Conservation (phyloP, 352 stramenopile species). For the Globisporangium nunn region DNA sequence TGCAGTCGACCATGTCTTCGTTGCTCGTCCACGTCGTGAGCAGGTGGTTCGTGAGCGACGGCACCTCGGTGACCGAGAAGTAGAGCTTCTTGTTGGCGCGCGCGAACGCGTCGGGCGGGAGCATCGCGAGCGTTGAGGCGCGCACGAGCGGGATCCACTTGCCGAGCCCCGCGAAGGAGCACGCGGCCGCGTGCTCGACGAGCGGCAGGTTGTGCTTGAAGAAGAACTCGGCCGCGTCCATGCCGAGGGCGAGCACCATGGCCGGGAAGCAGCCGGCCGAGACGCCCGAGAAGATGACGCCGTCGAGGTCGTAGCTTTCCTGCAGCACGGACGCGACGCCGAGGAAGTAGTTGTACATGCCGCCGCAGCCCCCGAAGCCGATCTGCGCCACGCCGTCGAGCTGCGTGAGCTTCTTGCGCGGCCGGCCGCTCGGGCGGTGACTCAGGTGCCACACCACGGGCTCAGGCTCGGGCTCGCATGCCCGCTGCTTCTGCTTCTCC, state of each 20-base stretch:
- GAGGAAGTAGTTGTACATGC: conserved; percentile 87
- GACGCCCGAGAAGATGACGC: conserved; percentile 74
- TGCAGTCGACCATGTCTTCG: conserved; percentile 79
- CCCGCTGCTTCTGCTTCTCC: conserved; percentile 4
- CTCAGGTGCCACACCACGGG: conserved; percentile 27
- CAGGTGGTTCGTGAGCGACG: conserved; percentile 58
- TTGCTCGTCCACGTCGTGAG: conserved; percentile 67
- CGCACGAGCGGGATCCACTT: conserved; percentile 81
- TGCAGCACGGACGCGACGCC: conserved; percentile 69
- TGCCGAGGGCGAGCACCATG: conserved; percentile 47
- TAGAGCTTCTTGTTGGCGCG: conserved; percentile 61
- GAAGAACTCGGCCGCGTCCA: conserved; percentile 80
- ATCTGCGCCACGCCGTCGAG: conserved; percentile 61
- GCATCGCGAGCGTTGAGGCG: conserved; percentile 48
- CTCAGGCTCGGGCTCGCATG: conserved; percentile 8
- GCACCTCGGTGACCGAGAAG: conserved; percentile 72
- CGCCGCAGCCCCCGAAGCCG: conserved; percentile 72
- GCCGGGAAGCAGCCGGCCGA: conserved; percentile 73
- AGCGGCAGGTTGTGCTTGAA: conserved; percentile 74
- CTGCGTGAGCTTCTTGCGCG: conserved; percentile 44
- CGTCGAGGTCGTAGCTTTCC: conserved; percentile 64
- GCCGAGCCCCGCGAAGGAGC: conserved; percentile 48
- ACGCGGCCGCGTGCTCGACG: conserved; percentile 51
- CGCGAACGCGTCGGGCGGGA: conserved; percentile 60
- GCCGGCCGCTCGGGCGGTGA: conserved; percentile 12